Base-by-base conservation (phyloP, 176 grass and related monocot species). In the Poa pratensis region DNA sequence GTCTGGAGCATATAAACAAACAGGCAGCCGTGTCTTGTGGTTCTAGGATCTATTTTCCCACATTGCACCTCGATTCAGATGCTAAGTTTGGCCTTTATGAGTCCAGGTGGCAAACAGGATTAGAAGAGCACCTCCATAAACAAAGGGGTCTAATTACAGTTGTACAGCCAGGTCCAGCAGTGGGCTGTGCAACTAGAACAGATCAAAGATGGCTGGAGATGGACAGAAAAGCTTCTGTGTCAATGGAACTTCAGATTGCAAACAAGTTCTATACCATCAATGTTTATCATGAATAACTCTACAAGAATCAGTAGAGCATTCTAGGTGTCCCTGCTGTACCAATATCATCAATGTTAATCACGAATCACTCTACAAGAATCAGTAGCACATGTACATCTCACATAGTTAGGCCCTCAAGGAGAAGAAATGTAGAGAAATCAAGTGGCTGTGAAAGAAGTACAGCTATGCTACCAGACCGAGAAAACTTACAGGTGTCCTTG, bases 11-110 rank as follows among this genome's bases (percentile, higher is more conserved):
- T 2, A 28, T 35, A 87, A 79, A 73, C 84, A 80, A 49, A 49
- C 13, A 49, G 88, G 79, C 32, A 4, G 84, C 79, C 88, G 84
- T 87, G 88, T 79, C 80, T 70, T 39, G 20, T 42, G 78, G 26
- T 28, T 23, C 77, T 3, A 46, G 45, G 45, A 1, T 12, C 2
- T 12, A 20, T 48, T 78, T 76, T 74, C 19, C 7, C 80, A 60
- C 39, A 57, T 8, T 17, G 27, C 6, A 51, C 55, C 39, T 27
- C 43, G 43, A 49, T 27, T 49, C 3, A 73, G 70, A 50, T 27
- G 22, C 23, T 1, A 27, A 72, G 69, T 71, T 7, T 37, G 35
- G 32, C 65, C 65, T 66, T 7, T 9, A 5, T 37, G 18, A 67
- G 0, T 19, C 66, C 35, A 69, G 12, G 1, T 42, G 18, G 37